Evolutionary conservation across 805 yeast genomes (phyloP), one percentile per base, ranked within the genome.

Genomic region (Pichia manshurica): DNA sequence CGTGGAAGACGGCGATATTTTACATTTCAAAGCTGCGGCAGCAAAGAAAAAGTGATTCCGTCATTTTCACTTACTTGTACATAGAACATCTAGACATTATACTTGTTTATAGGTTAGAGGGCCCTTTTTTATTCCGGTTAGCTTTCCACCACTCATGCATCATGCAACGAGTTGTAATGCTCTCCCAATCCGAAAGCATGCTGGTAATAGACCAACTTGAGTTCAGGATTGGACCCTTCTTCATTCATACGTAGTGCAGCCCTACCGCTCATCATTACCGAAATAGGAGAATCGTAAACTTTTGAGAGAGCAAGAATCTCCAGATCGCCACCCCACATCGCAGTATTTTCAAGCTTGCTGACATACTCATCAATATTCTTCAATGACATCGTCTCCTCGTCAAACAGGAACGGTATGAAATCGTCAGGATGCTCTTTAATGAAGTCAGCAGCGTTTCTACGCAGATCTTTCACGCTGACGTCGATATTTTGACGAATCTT

Each of bases 281-380:
- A 72, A n/a, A 91, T 78, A 0, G 89, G 86, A 55, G 86, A 80
- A 50, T 82, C 72, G 56, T 73, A 85, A n/a, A 77, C 78, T 50
- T 79, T 74, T 1, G 95, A 74, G 36, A 90, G 70, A 0, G 97
- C 96, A 60, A 87, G 64, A 17, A 91, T 81, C 68, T 91, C 99
- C 70, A 88, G 71, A 57, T 93, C 97, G 8, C 96, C 93, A 22
- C 99, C 99, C 99, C 99, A 91, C 72, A 86, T 78, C 0, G 95
- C 81, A 0, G 96, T 87, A n/a, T 64, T 70, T 50, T 77, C 84
- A 49, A 91, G 72, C 52, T 81, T 83, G 3, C 70, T 64, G 3
- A 87, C 75, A 62, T 93, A 93, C 20, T 77, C 78, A 34, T 77
- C 82, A 25, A 90, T 65, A 53, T 85, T 84, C 42, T 74, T 73